phyloP scores from a whole-genome alignment of 768 basidiomycete genomes.

The Pisolithus sp. region DNA sequence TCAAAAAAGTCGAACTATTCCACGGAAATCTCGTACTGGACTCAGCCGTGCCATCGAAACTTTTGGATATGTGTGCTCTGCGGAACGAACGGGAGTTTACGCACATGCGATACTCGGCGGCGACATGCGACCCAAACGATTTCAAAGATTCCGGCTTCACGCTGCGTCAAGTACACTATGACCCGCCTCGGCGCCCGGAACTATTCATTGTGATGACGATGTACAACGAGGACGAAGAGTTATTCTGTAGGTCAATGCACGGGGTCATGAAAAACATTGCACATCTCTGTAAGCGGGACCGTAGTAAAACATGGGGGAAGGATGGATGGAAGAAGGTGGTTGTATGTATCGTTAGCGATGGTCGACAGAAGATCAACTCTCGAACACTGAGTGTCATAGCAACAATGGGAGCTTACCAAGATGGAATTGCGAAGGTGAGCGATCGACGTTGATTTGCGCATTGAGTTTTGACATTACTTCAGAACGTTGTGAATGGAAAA shows the following conservation, averaged over 20 bases:
- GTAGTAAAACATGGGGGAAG: conserved; percentile 93
- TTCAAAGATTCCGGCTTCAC: conserved; percentile 81
- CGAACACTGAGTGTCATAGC: conserved; percentile 83
- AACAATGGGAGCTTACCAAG: conserved; percentile 92
- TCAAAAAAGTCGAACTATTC: conserved; percentile 89
- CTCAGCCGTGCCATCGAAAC: conserved; percentile 82
- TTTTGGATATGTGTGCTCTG: conserved; percentile 75
- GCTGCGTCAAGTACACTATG: conserved; percentile 84
- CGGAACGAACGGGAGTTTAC: conserved; percentile 86
- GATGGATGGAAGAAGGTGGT: conserved; percentile 99
- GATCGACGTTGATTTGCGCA: not conserved
- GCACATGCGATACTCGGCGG: conserved; percentile 93
- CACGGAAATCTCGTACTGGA: conserved; percentile 93
- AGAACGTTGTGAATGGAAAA: conserved; percentile 75
- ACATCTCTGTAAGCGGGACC: conserved; percentile 78
- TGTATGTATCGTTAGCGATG: conserved; percentile 87
- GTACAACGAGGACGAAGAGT: conserved; percentile 91
- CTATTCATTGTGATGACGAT: conserved; percentile 97
- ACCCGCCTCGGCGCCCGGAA: conserved; percentile 86
- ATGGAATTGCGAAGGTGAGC: conserved; percentile 81
- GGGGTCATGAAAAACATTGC: conserved; percentile 93
- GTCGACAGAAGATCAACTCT: conserved; percentile 77
- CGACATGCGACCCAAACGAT: conserved; percentile 93
- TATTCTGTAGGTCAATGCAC: conserved; percentile 92
- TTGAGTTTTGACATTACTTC: conserved; percentile 4